A percentile compares a stretch with the other conserved stretches of the same genome.
Evolutionary conservation across 768 basidiomycete species (phyloP).

Genomic region (Collybia nuda): DNA sequence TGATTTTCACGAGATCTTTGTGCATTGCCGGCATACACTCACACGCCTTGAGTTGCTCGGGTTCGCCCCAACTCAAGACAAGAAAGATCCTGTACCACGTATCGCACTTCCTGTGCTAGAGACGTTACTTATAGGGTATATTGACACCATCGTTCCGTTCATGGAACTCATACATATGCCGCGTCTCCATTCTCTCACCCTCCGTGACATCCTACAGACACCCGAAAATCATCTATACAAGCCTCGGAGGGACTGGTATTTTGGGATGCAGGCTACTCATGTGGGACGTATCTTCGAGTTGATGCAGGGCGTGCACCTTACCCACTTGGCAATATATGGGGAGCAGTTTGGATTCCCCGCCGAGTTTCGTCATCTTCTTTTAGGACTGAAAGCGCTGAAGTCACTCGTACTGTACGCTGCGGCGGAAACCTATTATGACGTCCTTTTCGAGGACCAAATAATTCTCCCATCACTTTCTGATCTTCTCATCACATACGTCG

Average conservation of each 20-base stretch:
- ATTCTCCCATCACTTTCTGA: background rate
- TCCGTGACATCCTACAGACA: constrained; percentile 1
- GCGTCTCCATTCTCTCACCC: constrained; percentile 1
- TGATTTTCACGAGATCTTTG: background rate
- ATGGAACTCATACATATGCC: background rate
- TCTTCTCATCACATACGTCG: background rate
- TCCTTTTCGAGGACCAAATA: background rate
- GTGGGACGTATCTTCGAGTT: background rate
- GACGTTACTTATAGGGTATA: constrained; percentile 1
- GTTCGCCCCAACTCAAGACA: background rate
- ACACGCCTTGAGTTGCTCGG: background rate
- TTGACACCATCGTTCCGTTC: background rate
- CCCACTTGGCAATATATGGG: constrained; percentile 1
- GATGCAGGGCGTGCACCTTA: background rate
- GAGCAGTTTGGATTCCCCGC: background rate
- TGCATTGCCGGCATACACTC: background rate
- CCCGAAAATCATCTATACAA: background rate
- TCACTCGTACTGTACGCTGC: constrained; percentile 3
- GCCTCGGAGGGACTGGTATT: background rate
- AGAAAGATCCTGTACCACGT: background rate
- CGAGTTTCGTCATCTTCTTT: background rate
- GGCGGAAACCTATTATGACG: constrained; percentile 1
- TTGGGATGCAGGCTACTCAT: background rate
- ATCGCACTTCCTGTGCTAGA: constrained; percentile 1
- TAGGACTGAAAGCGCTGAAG: background rate